Percentiles rank a stretch among this genome's conserved stretches.
Evolutionary conservation across 1,284 basidiomycete species (phyloP).

Genomic region (Trichosporon ovoides): DNA sequence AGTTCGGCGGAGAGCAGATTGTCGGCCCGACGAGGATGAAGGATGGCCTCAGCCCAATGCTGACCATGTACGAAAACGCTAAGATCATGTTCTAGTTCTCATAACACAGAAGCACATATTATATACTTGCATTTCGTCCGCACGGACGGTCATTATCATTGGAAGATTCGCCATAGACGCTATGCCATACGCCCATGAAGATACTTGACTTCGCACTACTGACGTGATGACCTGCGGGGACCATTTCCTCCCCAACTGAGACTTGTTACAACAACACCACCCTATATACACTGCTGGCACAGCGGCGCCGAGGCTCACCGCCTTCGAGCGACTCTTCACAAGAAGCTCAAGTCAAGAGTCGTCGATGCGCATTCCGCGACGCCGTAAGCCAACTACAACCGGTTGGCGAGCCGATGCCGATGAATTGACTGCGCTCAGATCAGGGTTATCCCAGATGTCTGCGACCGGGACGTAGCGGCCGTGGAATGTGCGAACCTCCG

Average conservation of each 20-base stretch:
- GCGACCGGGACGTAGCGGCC: slow-evolving; percentile 19
- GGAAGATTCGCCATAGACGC: no score
- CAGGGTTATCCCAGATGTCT: slow-evolving; percentile 13
- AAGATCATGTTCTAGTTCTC: slow-evolving; percentile 44
- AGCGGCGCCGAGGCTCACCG: neutral
- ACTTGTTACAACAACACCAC: neutral
- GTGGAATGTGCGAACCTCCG: slow-evolving; percentile 5
- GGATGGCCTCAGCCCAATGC: slow-evolving; percentile 43
- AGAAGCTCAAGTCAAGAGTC: neutral
- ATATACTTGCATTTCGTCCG: neutral
- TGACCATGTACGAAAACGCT: slow-evolving; percentile 47
- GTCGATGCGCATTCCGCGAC: slow-evolving; percentile 11
- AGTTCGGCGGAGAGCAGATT: slow-evolving; percentile 35
- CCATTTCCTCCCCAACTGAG: no score
- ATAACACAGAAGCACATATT: neutral
- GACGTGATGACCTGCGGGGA: no score
- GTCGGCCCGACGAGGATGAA: slow-evolving; percentile 32
- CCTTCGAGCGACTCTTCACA: neutral
- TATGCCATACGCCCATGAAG: no score
- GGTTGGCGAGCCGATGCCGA: slow-evolving; percentile 21
- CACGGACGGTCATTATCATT: neutral
- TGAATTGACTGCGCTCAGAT: neutral
- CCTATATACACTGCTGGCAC: neutral
- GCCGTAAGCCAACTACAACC: slow-evolving; percentile 26
- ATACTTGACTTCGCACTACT: no score